Evolutionary conservation across 208 protist genomes (phyloP).

Genomic region (Leishmania lainsoni): DNA sequence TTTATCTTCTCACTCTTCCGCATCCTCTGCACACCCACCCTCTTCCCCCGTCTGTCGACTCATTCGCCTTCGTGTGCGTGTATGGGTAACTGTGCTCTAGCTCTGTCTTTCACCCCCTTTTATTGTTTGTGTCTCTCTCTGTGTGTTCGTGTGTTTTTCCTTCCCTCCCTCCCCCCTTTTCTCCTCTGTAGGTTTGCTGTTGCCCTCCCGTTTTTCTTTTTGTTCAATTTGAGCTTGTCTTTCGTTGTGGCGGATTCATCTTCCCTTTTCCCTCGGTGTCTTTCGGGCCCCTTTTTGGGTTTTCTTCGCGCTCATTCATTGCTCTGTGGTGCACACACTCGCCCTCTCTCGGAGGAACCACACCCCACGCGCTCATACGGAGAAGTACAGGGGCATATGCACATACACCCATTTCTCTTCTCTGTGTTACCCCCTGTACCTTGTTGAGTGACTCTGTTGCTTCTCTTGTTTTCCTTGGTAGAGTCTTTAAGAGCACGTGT

Average conservation of each 20-base stretch:
- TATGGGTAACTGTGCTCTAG: not conserved
- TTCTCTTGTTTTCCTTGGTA: not conserved
- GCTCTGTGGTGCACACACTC: not conserved
- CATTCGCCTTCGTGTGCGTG: not conserved
- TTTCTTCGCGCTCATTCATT: not conserved
- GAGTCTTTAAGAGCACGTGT: not conserved
- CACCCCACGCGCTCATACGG: not conserved
- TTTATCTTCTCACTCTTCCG: not conserved
- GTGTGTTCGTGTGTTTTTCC: not conserved
- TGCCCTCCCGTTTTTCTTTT: slow-evolving; percentile 8
- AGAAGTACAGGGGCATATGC: not conserved
- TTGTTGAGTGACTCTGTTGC: not conserved
- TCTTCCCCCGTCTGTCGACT: not conserved
- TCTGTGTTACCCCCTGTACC: not conserved
- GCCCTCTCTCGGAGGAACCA: not conserved
- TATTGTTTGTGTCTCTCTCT: not conserved
- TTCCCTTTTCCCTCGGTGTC: not conserved
- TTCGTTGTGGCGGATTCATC: not conserved
- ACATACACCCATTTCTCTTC: not conserved
- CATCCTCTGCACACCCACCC: not conserved
- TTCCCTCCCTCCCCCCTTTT: not conserved
- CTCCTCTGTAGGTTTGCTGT: not conserved
- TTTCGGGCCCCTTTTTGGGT: not conserved
- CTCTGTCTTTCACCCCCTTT: not conserved
- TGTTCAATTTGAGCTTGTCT: slow-evolving; percentile 12